A percentile compares a stretch with the other conserved stretches of the same genome.
These are phyloP conservation scores for Lathyrus tuberosus DNA, from an alignment of 306 rosid genomes.

Conservation along the genomic window DNA sequence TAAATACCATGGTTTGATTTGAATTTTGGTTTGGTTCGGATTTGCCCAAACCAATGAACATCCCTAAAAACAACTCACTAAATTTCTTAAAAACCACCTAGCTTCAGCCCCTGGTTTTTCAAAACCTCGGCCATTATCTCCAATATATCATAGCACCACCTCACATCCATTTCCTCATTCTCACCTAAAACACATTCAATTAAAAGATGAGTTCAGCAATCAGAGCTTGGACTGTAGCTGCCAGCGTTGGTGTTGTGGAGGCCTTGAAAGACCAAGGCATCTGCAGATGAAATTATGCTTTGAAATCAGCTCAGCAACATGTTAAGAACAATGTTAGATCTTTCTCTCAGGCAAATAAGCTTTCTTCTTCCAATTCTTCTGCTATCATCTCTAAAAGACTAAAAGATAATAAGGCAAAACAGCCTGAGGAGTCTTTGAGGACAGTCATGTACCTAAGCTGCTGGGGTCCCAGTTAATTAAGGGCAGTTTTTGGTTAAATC, in stretches of 20 bases:
- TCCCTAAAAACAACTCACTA: not conserved
- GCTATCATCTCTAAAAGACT: conserved; percentile 37
- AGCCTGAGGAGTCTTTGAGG: conserved; percentile 67
- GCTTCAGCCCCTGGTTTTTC: not conserved
- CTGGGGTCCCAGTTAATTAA: conserved; percentile 47
- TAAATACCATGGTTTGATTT: too few relatives aligned
- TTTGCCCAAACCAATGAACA: too few relatives aligned
- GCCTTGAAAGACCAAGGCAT: conserved; percentile 63
- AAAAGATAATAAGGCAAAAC: conserved; percentile 45
- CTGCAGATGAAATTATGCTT: conserved; percentile 51
- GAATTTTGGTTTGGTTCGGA: too few relatives aligned
- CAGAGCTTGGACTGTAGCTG: conserved; percentile 45
- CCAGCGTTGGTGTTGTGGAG: conserved; percentile 48
- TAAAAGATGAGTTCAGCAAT: conserved; percentile 43
- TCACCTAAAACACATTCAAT: not conserved
- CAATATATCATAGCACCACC: not conserved
- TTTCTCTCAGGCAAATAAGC: conserved; percentile 45
- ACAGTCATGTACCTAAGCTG: conserved; percentile 75
- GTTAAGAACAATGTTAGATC: conserved; percentile 43
- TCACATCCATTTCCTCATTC: not conserved
- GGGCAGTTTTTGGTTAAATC: too few relatives aligned
- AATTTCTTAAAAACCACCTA: conserved; percentile 19
- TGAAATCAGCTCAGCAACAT: conserved; percentile 50
- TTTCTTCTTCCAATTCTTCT: conserved; percentile 49
- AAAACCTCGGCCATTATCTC: not conserved